Evolutionary conservation across 208 protist genomes (phyloP).

Genomic region (Acanthamoeba triangularis): DNA sequence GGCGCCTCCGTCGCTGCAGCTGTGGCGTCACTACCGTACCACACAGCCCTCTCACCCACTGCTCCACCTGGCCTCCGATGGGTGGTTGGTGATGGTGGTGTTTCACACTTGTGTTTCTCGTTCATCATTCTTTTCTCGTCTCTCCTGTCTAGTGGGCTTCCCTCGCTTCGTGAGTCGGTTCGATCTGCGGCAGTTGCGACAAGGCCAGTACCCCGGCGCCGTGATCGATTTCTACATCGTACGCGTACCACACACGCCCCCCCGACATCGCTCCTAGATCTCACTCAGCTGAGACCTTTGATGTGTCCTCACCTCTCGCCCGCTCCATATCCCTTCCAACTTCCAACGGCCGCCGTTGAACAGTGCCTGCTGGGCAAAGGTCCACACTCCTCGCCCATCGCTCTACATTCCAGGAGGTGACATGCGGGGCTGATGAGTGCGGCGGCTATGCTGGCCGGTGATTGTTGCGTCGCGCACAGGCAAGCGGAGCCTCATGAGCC

Average conservation of each 20-base stretch:
- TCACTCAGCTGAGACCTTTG: too few species aligned
- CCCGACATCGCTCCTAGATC: neutral
- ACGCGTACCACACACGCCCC: neutral
- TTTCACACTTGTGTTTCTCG: neutral
- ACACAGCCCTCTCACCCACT: neutral
- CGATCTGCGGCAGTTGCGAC: conserved; percentile 1
- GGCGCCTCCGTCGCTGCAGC: neutral
- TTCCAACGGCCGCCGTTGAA: too few species aligned
- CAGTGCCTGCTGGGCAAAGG: neutral
- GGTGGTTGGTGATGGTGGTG: neutral
- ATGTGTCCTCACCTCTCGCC: too few species aligned
- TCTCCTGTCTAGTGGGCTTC: conserved; percentile 50
- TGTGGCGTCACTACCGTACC: conserved; percentile 12
- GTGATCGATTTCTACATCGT: conserved; percentile 42
- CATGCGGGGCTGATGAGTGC: too few species aligned
- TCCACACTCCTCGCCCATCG: neutral
- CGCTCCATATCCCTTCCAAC: neutral
- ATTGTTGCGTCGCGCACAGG: neutral
- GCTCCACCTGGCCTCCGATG: neutral
- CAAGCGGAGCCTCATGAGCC: neutral
- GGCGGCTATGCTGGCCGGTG: too few species aligned
- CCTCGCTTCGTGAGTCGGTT: neutral
- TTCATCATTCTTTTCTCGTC: neutral
- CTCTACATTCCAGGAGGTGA: neutral
- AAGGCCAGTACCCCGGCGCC: conserved; percentile 5